phyloP scores from a whole-genome alignment of 768 basidiomycete species.

The Antrodiella citrinella region DNA sequence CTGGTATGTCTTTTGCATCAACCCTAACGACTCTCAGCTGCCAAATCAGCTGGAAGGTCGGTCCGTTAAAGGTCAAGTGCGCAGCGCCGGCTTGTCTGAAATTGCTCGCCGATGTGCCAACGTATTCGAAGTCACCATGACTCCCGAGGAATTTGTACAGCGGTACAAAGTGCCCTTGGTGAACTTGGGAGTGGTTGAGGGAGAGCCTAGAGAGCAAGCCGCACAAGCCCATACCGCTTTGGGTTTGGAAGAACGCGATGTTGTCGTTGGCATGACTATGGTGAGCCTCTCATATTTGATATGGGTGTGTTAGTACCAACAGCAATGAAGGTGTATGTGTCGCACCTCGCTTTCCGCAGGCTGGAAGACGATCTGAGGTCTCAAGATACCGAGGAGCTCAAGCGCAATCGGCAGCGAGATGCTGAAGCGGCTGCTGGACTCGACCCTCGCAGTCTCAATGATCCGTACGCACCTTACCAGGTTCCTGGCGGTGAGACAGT shows the following conservation, averaged over 20 bases:
- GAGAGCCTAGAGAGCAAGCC: conserved; percentile 49
- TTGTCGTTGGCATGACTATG: conserved; percentile 80
- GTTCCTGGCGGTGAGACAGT: conserved; percentile 40
- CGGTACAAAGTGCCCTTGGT: conserved; percentile 68
- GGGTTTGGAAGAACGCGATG: conserved; percentile 56
- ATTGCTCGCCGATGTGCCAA: conserved; percentile 59
- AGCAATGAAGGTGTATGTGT: conserved; percentile 92
- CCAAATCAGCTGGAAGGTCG: conserved; percentile 92
- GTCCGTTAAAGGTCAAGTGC: conserved; percentile 86
- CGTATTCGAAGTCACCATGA: conserved; percentile 80
- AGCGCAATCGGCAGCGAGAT: conserved; percentile 69
- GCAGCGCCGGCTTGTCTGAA: conserved; percentile 71
- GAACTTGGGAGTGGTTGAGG: conserved; percentile 49
- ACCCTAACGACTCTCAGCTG: conserved; percentile 91
- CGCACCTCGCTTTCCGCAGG: conserved; percentile 75
- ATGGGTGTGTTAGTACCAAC: too few relatives aligned
- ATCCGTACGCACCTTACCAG: conserved; percentile 76
- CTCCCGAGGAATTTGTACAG: conserved; percentile 77
- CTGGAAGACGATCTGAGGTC: conserved; percentile 85
- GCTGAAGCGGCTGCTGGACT: conserved; percentile 68
- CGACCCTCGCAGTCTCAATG: conserved; percentile 43
- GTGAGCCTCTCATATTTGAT: conserved; percentile 29
- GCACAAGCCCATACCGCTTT: conserved; percentile 50
- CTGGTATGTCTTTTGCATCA: conserved; percentile 90
- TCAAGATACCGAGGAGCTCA: conserved; percentile 79